A percentile compares a stretch with the other conserved stretches of the same genome.
phyloP scores from a whole-genome alignment of 139 green algal species.

The Chloropicon primus region DNA sequence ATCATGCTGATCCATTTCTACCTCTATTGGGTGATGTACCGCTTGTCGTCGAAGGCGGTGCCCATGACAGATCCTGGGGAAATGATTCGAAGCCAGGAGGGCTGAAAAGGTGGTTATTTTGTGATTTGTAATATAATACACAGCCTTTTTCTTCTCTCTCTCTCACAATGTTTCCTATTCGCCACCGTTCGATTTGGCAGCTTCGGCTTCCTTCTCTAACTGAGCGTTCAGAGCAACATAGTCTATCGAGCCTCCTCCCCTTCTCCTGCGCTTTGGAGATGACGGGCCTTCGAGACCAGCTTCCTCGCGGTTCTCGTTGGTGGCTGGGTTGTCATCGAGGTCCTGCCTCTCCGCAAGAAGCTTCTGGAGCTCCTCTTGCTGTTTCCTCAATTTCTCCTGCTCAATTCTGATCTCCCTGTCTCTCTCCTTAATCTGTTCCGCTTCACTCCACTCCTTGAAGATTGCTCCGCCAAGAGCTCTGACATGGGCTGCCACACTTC shows the following conservation, averaged over 20 bases:
- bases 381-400: background rate
- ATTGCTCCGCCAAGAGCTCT: slow-evolving; percentile 26
- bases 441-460: background rate
- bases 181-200: too few species aligned
- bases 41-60: too few species aligned
- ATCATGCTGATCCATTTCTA: background rate
- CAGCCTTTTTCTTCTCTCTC: background rate
- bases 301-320: too few species aligned
- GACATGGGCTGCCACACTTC: slow-evolving; percentile 72
- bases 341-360: background rate
- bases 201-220: background rate
- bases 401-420: background rate
- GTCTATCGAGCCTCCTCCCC: background rate
- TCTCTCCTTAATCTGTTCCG: background rate
- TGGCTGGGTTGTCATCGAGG: background rate
- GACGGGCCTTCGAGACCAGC: too few species aligned
- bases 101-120: background rate
- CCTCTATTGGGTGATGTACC: background rate
- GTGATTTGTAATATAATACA: background rate
- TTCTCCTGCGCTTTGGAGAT: background rate
- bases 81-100: too few species aligned
- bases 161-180: too few species aligned
- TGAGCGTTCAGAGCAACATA: background rate
- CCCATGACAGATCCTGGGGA: too few species aligned
- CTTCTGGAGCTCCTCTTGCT: background rate